A percentile compares a stretch with the other conserved stretches of the same genome.
Conservation (phyloP, 257 asterid genomes). For the Ehretia macrophylla region DNA sequence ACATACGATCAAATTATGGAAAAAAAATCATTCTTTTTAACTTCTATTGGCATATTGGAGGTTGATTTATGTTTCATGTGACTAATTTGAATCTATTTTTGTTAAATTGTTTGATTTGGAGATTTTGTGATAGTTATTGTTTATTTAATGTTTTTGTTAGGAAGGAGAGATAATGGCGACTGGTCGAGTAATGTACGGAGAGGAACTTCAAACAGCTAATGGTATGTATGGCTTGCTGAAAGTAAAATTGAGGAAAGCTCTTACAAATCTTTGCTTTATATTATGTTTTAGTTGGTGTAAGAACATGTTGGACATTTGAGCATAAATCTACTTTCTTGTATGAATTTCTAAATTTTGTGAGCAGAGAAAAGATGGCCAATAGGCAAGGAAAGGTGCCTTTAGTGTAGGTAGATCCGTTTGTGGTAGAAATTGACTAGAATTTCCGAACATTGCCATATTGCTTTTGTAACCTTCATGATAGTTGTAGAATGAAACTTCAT, state of each 20-base stretch:
- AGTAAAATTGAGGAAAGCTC: background rate
- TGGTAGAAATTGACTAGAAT: background rate
- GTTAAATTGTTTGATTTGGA: background rate
- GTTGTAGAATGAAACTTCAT: constrained; percentile 1
- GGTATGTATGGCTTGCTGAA: constrained; percentile 50
- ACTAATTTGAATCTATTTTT: background rate
- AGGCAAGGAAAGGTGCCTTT: background rate
- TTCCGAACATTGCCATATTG: background rate
- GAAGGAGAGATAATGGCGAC: constrained; percentile 61
- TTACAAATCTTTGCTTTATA: background rate
- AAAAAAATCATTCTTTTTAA: background rate
- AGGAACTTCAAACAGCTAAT: constrained; percentile 47
- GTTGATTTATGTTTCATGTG: background rate
- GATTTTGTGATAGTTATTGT: background rate
- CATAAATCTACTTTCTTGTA: background rate
- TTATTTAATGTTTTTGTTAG: constrained; percentile 33
- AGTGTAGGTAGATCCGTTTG: background rate
- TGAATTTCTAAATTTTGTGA: background rate
- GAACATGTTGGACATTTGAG: background rate
- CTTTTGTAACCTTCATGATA: constrained; percentile 9
- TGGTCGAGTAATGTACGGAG: constrained; percentile 52
- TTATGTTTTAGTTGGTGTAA: background rate
- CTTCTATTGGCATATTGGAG: background rate
- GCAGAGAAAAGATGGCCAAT: background rate
- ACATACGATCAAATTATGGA: constrained; percentile 4